phyloP scores from a whole-genome alignment of 75 land plant species.

The Cunninghamia lanceolata region DNA sequence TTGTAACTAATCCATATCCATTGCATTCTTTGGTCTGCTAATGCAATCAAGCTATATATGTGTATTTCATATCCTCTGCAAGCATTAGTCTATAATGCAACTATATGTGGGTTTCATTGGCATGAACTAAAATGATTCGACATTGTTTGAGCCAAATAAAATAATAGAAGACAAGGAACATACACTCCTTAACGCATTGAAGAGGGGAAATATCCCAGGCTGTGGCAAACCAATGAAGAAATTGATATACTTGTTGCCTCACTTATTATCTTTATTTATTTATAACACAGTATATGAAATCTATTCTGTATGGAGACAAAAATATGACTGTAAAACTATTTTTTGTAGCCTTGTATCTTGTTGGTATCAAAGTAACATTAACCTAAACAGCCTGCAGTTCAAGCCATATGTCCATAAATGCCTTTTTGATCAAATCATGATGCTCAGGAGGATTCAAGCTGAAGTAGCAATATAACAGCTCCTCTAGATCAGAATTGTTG shows the following conservation, averaged over 20 bases:
- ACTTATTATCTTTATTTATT: background rate
- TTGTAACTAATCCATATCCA: too few species aligned
- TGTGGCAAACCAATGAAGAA: background rate
- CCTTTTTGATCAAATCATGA: slow-evolving; percentile 19
- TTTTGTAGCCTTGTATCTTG: background rate
- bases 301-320: background rate
- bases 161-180: background rate
- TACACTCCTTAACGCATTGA: background rate
- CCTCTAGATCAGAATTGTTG: background rate
- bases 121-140: background rate
- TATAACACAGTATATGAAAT: background rate
- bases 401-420: slow-evolving; percentile 23
- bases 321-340: background rate
- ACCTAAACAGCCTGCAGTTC: background rate
- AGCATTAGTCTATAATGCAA: background rate
- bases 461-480: slow-evolving; percentile 24
- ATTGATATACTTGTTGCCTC: background rate
- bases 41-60: too few species aligned
- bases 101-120: background rate
- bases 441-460: slow-evolving; percentile 27
- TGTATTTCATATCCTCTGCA: background rate
- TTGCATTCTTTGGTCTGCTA: too few species aligned
- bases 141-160: background rate
- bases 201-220: background rate
- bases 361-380: background rate